Percentiles rank a stretch among this genome's conserved stretches.
phyloP scores from a whole-genome alignment of 441 rosid species.

The Pelargonium cotyledonis region DNA sequence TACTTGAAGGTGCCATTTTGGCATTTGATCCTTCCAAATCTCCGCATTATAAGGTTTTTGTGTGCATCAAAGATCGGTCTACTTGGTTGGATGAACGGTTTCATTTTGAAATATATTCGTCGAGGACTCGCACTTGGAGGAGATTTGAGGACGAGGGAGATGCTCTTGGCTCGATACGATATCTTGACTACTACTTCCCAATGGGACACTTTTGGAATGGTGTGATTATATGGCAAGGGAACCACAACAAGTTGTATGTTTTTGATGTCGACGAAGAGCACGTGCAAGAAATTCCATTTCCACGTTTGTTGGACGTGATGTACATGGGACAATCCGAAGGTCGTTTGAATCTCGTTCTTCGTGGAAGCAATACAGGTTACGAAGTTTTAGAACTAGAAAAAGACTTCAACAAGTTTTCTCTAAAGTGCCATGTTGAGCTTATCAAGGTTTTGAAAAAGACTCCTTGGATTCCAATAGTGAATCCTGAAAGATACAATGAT shows the following conservation, averaged over 20 bases:
- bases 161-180: background rate
- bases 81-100: background rate
- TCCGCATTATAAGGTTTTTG: background rate
- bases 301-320: background rate
- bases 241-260: background rate
- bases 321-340: constrained; percentile 4
- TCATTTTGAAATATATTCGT: background rate
- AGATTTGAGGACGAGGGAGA: background rate
- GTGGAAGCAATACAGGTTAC: background rate
- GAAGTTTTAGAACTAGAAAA: background rate
- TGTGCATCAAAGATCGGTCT: background rate
- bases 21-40: background rate
- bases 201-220: constrained; percentile 3
- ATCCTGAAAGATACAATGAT: background rate
- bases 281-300: background rate
- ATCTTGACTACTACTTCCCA: background rate
- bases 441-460: background rate
- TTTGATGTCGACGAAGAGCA: background rate
- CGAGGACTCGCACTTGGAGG: background rate
- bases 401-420: background rate
- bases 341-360: background rate
- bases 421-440: background rate
- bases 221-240: constrained; percentile 3
- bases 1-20: background rate
- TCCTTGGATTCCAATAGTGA: background rate